These are phyloP conservation scores for Candolleomyces eurysporus DNA, from an alignment of 768 basidiomycete genomes.

Conservation along the genomic window DNA sequence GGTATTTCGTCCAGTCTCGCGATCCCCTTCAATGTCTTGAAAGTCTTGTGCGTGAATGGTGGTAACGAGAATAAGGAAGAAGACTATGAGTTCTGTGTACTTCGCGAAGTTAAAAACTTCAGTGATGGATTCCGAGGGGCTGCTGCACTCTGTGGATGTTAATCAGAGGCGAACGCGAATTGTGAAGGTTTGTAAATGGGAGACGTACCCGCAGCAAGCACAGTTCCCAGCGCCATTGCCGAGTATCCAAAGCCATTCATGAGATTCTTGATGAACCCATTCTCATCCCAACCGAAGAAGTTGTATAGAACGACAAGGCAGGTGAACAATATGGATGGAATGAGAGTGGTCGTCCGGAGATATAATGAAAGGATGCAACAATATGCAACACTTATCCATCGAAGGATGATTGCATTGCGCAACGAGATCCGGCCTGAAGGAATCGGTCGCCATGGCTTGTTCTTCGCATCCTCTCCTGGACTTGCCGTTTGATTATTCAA, in stretches of 20 bases:
- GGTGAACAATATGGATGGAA: constrained; percentile 20
- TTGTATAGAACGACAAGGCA: constrained; percentile 25
- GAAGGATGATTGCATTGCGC: constrained; percentile 18
- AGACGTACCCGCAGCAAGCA: constrained; percentile 16
- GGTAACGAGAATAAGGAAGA: constrained; percentile 33
- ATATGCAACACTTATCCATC: constrained; percentile 28
- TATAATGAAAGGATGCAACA: constrained; percentile 23
- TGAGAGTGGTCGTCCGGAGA: constrained; percentile 13
- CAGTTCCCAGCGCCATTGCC: constrained; percentile 33
- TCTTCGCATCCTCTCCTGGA: constrained; percentile 6
- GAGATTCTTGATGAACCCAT: constrained; percentile 27
- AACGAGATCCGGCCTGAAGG: constrained; percentile 31
- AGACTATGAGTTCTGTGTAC: constrained; percentile 12
- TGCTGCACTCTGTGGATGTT: background rate
- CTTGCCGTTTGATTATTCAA: constrained; percentile 4
- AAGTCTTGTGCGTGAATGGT: constrained; percentile 50
- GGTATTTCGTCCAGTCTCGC: constrained; percentile 34
- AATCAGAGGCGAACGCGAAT: background rate
- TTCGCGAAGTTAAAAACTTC: constrained; percentile 7
- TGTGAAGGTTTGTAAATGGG: constrained; percentile 6
- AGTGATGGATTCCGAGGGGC: background rate
- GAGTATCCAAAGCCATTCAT: constrained; percentile 29
- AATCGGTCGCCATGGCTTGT: constrained; percentile 29
- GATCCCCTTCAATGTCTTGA: constrained; percentile 42
- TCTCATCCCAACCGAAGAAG: constrained; percentile 22